Percentiles rank a stretch among this genome's conserved stretches.
phyloP scores from a whole-genome alignment of 2,329 filamentous ascomycete genomes.

The Leptographium radiaticola region DNA sequence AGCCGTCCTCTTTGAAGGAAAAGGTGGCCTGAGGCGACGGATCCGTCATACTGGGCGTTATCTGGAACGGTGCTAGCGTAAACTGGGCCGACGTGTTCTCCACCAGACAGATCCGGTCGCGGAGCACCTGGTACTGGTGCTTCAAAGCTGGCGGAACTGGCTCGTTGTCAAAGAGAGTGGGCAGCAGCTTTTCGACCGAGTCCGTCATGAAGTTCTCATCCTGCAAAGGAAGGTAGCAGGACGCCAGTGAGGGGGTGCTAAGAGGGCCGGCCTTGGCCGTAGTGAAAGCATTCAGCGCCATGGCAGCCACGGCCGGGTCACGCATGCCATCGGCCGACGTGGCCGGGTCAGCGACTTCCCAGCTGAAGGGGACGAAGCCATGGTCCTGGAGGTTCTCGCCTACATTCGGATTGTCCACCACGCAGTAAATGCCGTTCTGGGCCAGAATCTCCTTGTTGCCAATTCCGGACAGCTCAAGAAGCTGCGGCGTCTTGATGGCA shows the following conservation, averaged over 20 bases:
- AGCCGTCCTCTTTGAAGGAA: conserved; percentile 20
- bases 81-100: not conserved
- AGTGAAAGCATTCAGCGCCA: conserved; percentile 17
- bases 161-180: not conserved
- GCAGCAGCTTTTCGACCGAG: not conserved
- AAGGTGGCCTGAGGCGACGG: conserved; percentile 3
- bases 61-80: not conserved
- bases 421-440: conserved; percentile 22
- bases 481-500: conserved; percentile 21
- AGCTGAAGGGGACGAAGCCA: conserved; percentile 15
- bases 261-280: conserved; percentile 10
- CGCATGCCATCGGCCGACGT: conserved; percentile 19
- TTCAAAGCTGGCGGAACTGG: not conserved
- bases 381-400: conserved; percentile 35
- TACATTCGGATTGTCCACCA: conserved; percentile 29
- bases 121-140: not conserved
- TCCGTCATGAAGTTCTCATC: not conserved
- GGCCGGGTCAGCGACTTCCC: conserved; percentile 22
- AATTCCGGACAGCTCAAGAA: conserved; percentile 23
- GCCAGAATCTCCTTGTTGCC: conserved; percentile 26
- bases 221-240: not conserved
- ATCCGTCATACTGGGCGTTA: conserved; percentile 1
- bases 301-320: conserved; percentile 13
- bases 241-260: not conserved
- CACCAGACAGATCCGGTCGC: not conserved